A percentile compares a stretch with the other conserved stretches of the same genome.
Evolutionary conservation across 345 rosid genomes (phyloP).

Genomic region (Rubroshorea leprosula): DNA sequence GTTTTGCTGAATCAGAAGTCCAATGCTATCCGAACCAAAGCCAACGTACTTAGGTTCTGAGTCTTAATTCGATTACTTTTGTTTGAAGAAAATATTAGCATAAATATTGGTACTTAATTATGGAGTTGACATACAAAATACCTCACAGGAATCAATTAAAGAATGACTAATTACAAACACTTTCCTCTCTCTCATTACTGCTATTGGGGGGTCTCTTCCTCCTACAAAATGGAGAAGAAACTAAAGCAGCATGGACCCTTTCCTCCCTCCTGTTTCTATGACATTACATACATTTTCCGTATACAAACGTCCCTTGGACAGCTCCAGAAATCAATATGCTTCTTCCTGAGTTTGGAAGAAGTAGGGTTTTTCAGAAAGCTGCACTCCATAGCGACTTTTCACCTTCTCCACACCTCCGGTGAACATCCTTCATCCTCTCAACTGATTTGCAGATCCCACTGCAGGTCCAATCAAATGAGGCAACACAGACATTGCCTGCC

Average conservation of each 20-base stretch:
- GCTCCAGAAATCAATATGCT: constrained; percentile 5
- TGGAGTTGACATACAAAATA: constrained; percentile 21
- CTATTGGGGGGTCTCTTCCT: constrained; percentile 14
- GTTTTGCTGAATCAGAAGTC: no score
- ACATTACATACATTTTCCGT: background rate
- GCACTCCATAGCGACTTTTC: constrained; percentile 67
- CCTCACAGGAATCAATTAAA: constrained; percentile 20
- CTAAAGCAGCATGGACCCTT: constrained; percentile 14
- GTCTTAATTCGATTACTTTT: no score
- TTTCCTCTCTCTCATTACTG: background rate
- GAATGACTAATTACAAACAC: constrained; percentile 25
- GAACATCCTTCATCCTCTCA: constrained; percentile 83
- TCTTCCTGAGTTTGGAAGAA: constrained; percentile 35
- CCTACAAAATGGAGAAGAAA: constrained; percentile 22
- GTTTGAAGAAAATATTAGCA: background rate
- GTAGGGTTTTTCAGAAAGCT: constrained; percentile 31
- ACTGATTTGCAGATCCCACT: constrained; percentile 86
- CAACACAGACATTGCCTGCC: constrained; percentile 82
- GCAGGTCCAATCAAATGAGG: constrained; percentile 88
- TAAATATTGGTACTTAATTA: constrained; percentile 22
- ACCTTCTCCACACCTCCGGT: constrained; percentile 84
- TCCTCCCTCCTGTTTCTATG: background rate
- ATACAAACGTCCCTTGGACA: background rate
- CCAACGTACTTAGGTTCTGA: no score
- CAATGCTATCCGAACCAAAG: no score